Evolutionary conservation across 768 basidiomycete genomes (phyloP), one percentile per base, ranked within the genome.

Genomic region (Tylopilus felleus): DNA sequence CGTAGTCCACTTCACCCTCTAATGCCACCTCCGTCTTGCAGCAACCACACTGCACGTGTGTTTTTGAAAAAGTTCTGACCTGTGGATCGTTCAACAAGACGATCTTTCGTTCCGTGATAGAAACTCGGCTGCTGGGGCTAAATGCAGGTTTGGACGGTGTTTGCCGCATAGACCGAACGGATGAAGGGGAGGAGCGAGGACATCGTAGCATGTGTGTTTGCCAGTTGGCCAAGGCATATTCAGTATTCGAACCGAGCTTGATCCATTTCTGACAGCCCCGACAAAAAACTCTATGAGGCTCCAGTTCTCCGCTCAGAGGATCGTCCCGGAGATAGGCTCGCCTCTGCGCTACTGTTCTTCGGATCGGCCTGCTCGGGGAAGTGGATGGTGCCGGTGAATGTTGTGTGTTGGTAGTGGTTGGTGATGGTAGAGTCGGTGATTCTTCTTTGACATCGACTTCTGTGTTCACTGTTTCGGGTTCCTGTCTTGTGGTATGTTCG

Each of bases 221-320:
- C 88, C 88, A 90, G 56, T 82, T 80, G 33, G 54, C 39, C 41
- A 77, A 53, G 27, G 64, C 60, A 65, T 86, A 89, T 2, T 69
- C 61, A 8, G 63, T 60, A 1, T 9, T 31, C 16, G 65, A 61
- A 25, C 78, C 73, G 25, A 88, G 72, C 45, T 71, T 75, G 52
- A 90, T 75, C 85, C 86, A 88, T 55, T 76, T 81, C 50, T 80
- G 70, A 64, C 88, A 90, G 35, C 73, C 74, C 58, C 76, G 77
- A 65, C 88, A 90, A 47, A 79, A 70, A 17, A 80, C 81, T 51
- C 76, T 74, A 47, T 80, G 70, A 5, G 78, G 73, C 59, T 81
- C 74, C 17, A 83, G 72, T 48, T 75, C 77, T 46, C 78, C 78
- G 5, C 73, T 73, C 48, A 75, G 74, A 13, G 79, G 75, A 65